Evolutionary conservation across 2,329 filamentous ascomycete species (phyloP), one percentile per base, ranked within the genome.

Genomic region (Penicillium italicum): DNA sequence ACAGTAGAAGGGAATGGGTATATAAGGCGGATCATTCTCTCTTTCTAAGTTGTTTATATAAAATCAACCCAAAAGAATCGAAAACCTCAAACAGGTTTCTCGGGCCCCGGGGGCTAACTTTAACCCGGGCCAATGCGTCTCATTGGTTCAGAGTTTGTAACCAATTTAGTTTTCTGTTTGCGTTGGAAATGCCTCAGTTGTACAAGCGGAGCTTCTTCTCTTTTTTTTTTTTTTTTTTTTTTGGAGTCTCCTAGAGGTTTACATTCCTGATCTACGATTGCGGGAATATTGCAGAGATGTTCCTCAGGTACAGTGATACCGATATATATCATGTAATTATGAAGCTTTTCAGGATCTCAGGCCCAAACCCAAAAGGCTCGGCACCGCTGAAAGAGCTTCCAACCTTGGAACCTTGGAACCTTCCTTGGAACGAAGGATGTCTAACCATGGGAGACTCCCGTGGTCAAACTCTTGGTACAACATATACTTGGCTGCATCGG

Each of bases 71-170:
- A 16, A 44, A 44, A 51, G 9, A 31, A 31, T 24, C 12, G 12
- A 33, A 16, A 9, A 24, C 24, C 24, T 24, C 30, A 45, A 45
- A 33, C 18, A 22, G 24, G n/a, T 20, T 41, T 42, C 31, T 61
- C 57, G 61, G 59, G 44, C 22, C 34, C 64, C 62, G 62, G 63
- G 55, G 57, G 53, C 46, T 57, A 45, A 65, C 20, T 61, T 57
- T 33, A 48, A 60, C 58, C 63, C 62, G 62, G 57, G 14, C 31
- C n/a, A 31, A 42, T 33, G 31, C 37, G 22, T 38, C 24, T 52
- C 14, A 38, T 52, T 37, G 26, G 50, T 38, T 37, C 30, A 33
- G 30, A 45, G 30, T 45, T 43, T 22, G 30, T n/a, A 45, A 33
- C 30, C 43, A 43, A 45, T 52, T 52, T 33, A 44, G 33, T 30